Base-by-base conservation (phyloP, 1,139 yeast genomes). In the Arxiozyma slooffiae region DNA sequence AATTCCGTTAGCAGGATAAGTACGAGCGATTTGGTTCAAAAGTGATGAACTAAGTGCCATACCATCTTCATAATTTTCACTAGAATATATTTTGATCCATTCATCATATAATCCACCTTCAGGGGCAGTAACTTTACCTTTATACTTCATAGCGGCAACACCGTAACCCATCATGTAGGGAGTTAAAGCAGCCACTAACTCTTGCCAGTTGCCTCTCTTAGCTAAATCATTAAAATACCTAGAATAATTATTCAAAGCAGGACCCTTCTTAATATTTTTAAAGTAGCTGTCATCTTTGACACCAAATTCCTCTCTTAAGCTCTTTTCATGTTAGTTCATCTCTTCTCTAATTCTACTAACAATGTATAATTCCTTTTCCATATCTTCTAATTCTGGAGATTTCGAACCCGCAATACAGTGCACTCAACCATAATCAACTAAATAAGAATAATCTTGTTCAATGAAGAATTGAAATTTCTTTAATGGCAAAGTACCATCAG, bases 131-230 rank as follows among this genome's bases (percentile, higher is more conserved):
- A 60, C 54, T 8, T 52, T 44, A 23, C 51, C 50, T 26, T 57
- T 49, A 44, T 57, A 52, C 24, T 59, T 57, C 11, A 51, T 17
- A 1, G 63, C 55, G 11, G 76, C 78, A 52, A 78, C 77, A 38
- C 76, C 75, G 63, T 83, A 84, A 0, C 95, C 95, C 60, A 81
- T 77, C 45, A 84, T 68, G 63, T 95, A 85, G 0, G 95, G 94
- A 4, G 88, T 77, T 47, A 85, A 66, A 0, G 92, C 87, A 7
- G 81, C 76, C 54, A 79, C 79, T 48, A 82, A 75, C n/a, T 82
- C 84, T 34, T 81, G 63, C 74, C 81, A 83, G 60, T 81, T 83
- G 9, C 73, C 71, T 36, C 63, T 67, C 37, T 69, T 67, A 1
- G 83, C 83, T 8, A 81, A 67, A 22, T 76, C 71, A 41, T 75